Conservation (phyloP, 2,329 filamentous ascomycete genomes). For the Fusarium tupiense region DNA sequence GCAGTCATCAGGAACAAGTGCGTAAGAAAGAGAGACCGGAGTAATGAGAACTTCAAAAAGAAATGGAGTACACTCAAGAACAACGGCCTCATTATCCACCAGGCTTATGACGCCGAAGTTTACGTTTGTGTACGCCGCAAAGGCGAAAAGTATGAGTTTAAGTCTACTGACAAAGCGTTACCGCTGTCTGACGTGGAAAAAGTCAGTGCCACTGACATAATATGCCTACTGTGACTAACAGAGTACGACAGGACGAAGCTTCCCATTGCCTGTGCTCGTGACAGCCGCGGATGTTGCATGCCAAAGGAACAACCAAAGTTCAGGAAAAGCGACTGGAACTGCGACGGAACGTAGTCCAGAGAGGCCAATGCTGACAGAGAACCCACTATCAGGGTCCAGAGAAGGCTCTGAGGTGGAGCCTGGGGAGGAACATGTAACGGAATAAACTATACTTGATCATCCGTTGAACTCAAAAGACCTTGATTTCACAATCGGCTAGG, state of each 20-base stretch:
- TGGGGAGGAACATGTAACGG: too few species aligned
- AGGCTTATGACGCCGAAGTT: neutral
- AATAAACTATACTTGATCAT: too few species aligned
- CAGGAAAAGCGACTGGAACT: neutral
- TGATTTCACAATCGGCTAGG: too few species aligned
- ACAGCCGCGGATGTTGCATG: neutral
- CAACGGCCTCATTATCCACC: neutral
- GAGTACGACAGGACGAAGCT: neutral
- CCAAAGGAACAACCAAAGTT: neutral
- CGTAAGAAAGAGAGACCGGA: neutral
- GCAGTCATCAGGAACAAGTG: fast-evolving
- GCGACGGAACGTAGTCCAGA: neutral
- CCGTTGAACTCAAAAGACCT: too few species aligned
- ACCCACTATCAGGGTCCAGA: too few species aligned
- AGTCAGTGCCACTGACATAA: fast-evolving
- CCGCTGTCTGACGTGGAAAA: neutral
- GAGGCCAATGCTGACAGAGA: too few species aligned
- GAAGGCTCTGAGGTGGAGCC: too few species aligned
- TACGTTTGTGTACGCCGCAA: neutral
- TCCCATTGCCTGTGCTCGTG: neutral
- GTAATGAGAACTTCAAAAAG: neutral
- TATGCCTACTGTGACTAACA: neutral
- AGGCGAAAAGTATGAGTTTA: neutral
- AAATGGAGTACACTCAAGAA: neutral
- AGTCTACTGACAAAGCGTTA: neutral